Conservation (phyloP, 306 rosid genomes). For the Prunus padus region DNA sequence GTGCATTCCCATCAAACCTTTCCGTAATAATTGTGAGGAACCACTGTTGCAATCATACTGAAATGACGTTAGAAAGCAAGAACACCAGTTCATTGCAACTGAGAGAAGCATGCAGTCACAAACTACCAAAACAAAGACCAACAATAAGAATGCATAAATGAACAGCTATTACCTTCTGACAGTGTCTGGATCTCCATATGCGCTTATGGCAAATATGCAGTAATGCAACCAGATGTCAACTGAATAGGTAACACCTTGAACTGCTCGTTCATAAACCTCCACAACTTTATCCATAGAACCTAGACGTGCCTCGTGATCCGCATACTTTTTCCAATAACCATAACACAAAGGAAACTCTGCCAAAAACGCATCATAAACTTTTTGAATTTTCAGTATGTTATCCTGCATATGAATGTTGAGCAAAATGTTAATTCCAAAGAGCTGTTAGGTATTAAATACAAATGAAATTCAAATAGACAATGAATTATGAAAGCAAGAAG, state of each 20-base stretch:
- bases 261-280: slow-evolving; percentile 93
- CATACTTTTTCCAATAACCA: slow-evolving; percentile 99
- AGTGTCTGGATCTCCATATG: slow-evolving; percentile 93
- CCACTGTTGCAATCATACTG: slow-evolving; percentile 81
- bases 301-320: slow-evolving; percentile 90
- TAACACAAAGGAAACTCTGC: slow-evolving; percentile 95
- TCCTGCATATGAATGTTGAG: slow-evolving; percentile 48
- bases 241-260: slow-evolving; percentile 96
- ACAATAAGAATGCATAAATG: slow-evolving; percentile 20
- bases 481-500: background rate
- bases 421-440: slow-evolving; percentile 21
- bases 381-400: slow-evolving; percentile 74
- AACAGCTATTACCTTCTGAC: slow-evolving; percentile 81
- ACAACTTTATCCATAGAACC: slow-evolving; percentile 90
- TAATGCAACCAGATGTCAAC: slow-evolving; percentile 99
- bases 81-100: slow-evolving; percentile 55
- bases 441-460: background rate
- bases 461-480: background rate
- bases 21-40: slow-evolving; percentile 67
- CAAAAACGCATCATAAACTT: slow-evolving; percentile 92
- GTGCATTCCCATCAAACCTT: slow-evolving; percentile 78
- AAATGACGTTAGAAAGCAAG: slow-evolving; percentile 71
- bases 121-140: slow-evolving; percentile 40
- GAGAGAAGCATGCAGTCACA: slow-evolving; percentile 38
- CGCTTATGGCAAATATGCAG: slow-evolving; percentile 83